Conservation (phyloP, 2,329 filamentous ascomycete genomes). For the Aspergillus texensis region DNA sequence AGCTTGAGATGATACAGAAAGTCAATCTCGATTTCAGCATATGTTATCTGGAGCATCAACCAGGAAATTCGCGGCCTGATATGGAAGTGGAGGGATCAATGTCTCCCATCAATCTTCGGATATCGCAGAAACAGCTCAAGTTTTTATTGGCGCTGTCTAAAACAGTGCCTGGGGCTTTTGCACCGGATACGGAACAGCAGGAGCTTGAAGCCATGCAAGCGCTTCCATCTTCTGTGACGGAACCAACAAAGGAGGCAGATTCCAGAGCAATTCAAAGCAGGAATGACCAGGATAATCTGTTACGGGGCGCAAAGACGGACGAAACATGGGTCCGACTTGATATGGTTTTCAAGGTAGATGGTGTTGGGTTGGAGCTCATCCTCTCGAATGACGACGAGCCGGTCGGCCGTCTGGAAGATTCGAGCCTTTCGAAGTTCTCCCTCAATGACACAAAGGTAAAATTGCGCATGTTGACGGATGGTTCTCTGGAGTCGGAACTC, state of each 20-base stretch:
- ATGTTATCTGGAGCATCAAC: conserved; percentile 83
- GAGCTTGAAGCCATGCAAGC: conserved; percentile 76
- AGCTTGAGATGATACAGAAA: conserved; percentile 94
- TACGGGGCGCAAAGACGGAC: conserved; percentile 70
- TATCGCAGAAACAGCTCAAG: conserved; percentile 89
- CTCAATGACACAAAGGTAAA: conserved; percentile 91
- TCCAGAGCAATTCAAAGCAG: conserved; percentile 56
- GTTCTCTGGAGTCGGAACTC: conserved; percentile 88
- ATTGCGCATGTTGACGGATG: conserved; percentile 88
- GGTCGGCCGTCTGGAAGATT: conserved; percentile 73
- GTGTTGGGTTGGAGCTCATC: conserved; percentile 85
- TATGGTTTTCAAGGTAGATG: conserved; percentile 84
- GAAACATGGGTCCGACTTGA: conserved; percentile 92
- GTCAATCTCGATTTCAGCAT: conserved; percentile 93
- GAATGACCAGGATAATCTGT: conserved; percentile 54
- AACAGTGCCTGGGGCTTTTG: conserved; percentile 85
- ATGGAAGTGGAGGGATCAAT: conserved; percentile 88
- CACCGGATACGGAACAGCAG: conserved; percentile 69
- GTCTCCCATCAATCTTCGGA: conserved; percentile 86
- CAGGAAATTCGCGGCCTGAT: conserved; percentile 78
- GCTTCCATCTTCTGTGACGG: conserved; percentile 60
- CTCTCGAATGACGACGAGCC: conserved; percentile 74
- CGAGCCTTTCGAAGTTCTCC: conserved; percentile 90
- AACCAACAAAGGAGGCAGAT: conserved; percentile 51
- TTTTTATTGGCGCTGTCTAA: conserved; percentile 85